Evolutionary conservation across 441 rosid genomes (phyloP).

Genomic region (Populus hybrid): DNA sequence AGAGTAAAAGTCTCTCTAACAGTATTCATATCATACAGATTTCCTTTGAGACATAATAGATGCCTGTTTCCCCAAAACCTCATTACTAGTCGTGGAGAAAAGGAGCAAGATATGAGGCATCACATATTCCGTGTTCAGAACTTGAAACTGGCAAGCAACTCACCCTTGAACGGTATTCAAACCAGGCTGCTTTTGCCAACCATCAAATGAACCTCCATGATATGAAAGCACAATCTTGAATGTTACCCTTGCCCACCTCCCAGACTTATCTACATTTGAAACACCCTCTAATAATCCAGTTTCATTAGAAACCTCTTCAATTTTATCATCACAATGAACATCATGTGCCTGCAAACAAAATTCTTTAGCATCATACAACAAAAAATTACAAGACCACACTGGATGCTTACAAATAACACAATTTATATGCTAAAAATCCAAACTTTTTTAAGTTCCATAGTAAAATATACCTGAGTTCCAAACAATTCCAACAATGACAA

Average conservation of each 20-base stretch:
- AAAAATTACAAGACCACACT: background rate
- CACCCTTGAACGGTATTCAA: constrained; percentile 89
- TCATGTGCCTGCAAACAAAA: constrained; percentile 36
- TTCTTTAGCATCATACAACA: constrained; percentile 12
- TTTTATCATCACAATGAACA: constrained; percentile 32
- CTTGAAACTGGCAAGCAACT: constrained; percentile 14
- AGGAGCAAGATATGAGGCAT: background rate
- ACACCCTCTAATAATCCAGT: constrained; percentile 27
- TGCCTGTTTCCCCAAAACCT: background rate
- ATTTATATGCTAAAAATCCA: background rate
- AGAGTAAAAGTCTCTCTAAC: background rate
- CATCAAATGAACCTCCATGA: constrained; percentile 83
- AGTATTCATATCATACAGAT: background rate
- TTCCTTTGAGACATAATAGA: background rate
- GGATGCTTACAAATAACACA: background rate
- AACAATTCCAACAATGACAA: constrained; percentile 44
- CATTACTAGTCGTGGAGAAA: background rate
- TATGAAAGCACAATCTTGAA: constrained; percentile 83
- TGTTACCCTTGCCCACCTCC: constrained; percentile 83
- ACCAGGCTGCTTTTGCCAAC: constrained; percentile 96
- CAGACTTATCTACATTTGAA: constrained; percentile 38
- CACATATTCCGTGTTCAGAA: background rate
- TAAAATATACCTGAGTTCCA: constrained; percentile 35
- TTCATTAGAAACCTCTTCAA: constrained; percentile 22
- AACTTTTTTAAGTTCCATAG: background rate